These are phyloP conservation scores for Colletotrichum sojae DNA, from an alignment of 2,329 filamentous ascomycete genomes.

Conservation along the genomic window DNA sequence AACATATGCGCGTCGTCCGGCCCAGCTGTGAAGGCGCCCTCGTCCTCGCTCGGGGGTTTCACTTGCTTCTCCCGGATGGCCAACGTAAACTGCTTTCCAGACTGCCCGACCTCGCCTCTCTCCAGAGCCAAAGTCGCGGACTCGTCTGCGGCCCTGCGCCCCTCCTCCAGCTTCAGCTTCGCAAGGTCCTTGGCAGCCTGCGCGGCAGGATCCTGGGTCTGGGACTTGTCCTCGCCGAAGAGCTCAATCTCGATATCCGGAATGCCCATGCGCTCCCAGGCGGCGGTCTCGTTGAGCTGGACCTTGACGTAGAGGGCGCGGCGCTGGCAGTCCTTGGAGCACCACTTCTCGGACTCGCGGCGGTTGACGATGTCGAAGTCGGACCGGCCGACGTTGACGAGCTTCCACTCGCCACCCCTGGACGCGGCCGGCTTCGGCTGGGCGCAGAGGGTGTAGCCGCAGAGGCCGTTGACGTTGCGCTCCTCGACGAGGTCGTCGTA, in stretches of 20 bases:
- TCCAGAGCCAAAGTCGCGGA: constrained; percentile 65
- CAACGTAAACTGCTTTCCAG: constrained; percentile 58
- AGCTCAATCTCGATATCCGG: constrained; percentile 72
- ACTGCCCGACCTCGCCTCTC: constrained; percentile 54
- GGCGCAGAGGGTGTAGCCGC: constrained; percentile 87
- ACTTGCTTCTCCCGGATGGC: constrained; percentile 67
- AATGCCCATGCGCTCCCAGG: constrained; percentile 82
- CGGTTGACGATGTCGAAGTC: constrained; percentile 78
- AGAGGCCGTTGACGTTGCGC: constrained; percentile 85
- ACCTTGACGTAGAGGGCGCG: constrained; percentile 89
- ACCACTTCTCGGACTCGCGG: constrained; percentile 88
- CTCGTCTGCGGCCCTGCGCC: constrained; percentile 56
- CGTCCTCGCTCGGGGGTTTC: constrained; percentile 47
- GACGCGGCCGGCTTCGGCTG: constrained; percentile 71
- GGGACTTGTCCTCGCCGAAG: constrained; percentile 74
- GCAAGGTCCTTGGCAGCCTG: constrained; percentile 54
- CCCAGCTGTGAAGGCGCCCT: constrained; percentile 36
- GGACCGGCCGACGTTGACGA: constrained; percentile 67
- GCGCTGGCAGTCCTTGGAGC: constrained; percentile 82
- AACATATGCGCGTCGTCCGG: constrained; percentile 58
- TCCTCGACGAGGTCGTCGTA: constrained; percentile 92
- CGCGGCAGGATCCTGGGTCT: constrained; percentile 57
- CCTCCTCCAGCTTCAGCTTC: constrained; percentile 60
- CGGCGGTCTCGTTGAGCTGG: constrained; percentile 87
- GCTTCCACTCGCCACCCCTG: constrained; percentile 75